phyloP scores from a whole-genome alignment of 768 basidiomycete species.

The Lenzites betulinus region DNA sequence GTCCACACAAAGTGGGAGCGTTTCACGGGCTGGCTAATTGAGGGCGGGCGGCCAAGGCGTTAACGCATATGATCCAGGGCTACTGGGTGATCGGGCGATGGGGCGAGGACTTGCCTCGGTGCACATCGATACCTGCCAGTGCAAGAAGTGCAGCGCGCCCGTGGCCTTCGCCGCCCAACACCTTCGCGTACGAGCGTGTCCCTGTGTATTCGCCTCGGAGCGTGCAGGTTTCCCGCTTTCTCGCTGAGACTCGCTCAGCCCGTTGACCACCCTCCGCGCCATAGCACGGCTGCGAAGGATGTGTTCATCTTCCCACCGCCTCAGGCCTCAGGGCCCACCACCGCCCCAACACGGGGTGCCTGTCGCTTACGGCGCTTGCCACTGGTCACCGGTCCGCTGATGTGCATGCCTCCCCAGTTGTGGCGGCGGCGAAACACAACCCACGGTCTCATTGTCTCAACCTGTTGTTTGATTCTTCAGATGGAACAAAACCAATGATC shows the following conservation, averaged over 20 bases:
- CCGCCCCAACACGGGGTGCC: not conserved
- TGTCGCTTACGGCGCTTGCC: too few relatives aligned
- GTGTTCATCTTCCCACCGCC: not conserved
- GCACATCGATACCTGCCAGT: not conserved
- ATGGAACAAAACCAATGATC: not conserved
- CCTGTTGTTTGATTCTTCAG: not conserved
- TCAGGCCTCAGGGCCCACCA: too few relatives aligned
- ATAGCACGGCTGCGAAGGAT: not conserved
- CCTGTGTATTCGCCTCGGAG: too few relatives aligned
- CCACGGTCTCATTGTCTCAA: slow-evolving; percentile 11
- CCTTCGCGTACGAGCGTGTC: not conserved
- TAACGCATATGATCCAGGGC: slow-evolving; percentile 5
- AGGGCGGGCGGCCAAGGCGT: slow-evolving; percentile 13
- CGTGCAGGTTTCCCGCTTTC: not conserved
- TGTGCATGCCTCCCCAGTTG: not conserved
- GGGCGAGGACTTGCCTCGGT: not conserved
- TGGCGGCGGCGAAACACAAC: not conserved
- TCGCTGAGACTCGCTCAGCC: not conserved
- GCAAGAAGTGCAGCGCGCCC: not conserved
- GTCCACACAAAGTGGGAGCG: slow-evolving; percentile 11
- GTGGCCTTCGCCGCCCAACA: not conserved
- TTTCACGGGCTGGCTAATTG: slow-evolving; percentile 18
- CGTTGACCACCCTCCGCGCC: not conserved
- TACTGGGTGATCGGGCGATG: not conserved
- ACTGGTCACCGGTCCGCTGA: not conserved